phyloP scores from a whole-genome alignment of 192 early-diverging fungal genomes.

The Gaertneriomyces sp. region DNA sequence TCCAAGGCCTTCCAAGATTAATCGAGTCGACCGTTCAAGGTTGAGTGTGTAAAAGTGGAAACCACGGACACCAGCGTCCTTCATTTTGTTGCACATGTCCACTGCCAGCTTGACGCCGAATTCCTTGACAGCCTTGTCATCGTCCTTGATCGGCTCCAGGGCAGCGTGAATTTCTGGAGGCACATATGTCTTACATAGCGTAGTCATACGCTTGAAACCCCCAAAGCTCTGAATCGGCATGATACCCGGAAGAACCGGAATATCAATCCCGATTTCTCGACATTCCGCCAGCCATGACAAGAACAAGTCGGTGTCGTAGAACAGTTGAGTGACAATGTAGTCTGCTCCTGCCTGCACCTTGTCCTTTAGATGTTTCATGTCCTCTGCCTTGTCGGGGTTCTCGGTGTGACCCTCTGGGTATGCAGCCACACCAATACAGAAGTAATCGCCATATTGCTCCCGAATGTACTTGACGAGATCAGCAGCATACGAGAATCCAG shows the following conservation, averaged over 20 bases:
- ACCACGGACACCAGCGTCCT: conserved; percentile 65
- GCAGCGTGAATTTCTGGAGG: conserved; percentile 78
- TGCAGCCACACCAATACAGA: conserved; percentile 91
- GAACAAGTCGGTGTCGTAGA: conserved; percentile 88
- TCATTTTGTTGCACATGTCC: conserved; percentile 73
- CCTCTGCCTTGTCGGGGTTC: conserved; percentile 67
- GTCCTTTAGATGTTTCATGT: conserved; percentile 74
- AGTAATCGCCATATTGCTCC: conserved; percentile 84
- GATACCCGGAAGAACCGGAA: conserved; percentile 86
- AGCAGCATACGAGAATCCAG: conserved; percentile 80
- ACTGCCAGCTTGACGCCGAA: conserved; percentile 86
- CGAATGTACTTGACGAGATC: conserved; percentile 93
- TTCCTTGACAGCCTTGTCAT: conserved; percentile 94
- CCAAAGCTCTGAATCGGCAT: conserved; percentile 95
- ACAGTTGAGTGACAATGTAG: conserved; percentile 90
- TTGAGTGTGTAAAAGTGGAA: conserved; percentile 97
- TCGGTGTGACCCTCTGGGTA: conserved; percentile 95
- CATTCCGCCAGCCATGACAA: conserved; percentile 74
- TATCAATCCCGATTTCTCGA: conserved; percentile 63
- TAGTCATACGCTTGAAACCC: conserved; percentile 89
- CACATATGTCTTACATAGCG: conserved; percentile 82
- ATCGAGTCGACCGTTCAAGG: conserved; percentile 79
- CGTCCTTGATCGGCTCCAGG: conserved; percentile 96
- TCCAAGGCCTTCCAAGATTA: conserved; percentile 82
- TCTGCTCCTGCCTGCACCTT: conserved; percentile 93